Conservation (phyloP, 2,329 filamentous ascomycete genomes). For the Colletotrichum chrysophilum region DNA sequence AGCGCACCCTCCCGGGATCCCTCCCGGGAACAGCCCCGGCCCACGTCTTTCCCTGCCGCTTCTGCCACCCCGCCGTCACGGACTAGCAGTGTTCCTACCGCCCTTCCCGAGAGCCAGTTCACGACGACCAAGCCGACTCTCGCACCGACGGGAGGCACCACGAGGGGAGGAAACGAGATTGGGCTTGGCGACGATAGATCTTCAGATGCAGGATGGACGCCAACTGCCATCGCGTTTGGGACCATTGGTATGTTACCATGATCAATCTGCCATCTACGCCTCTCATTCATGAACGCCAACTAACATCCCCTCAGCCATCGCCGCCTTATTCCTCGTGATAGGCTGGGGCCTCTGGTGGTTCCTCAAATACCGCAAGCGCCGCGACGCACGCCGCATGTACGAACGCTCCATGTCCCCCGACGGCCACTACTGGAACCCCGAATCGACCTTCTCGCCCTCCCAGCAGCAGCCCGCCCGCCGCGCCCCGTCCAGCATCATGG, state of each 20-base stretch:
- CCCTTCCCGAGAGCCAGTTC: not conserved
- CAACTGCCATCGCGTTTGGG: slow-evolving; percentile 18
- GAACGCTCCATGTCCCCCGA: not conserved
- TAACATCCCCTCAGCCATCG: not conserved
- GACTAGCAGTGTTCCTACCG: not conserved
- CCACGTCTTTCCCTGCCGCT: not conserved
- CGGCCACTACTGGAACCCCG: not conserved
- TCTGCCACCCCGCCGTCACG: not conserved
- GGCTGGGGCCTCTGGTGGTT: slow-evolving; percentile 19
- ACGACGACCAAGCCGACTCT: not conserved
- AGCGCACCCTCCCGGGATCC: not conserved
- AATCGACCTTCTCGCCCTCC: not conserved
- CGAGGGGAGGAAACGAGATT: not conserved
- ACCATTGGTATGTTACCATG: slow-evolving; percentile 6
- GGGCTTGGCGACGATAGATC: not conserved
- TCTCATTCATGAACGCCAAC: too few relatives aligned
- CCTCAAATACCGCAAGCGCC: slow-evolving; percentile 5
- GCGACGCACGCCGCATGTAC: not conserved
- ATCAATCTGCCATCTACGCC: too few relatives aligned
- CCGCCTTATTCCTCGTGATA: slow-evolving; percentile 6
- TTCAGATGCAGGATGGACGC: slow-evolving; percentile 9
- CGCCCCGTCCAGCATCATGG: slow-evolving; percentile 22
- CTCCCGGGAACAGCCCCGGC: not conserved
- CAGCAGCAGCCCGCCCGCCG: not conserved
- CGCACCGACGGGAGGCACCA: not conserved